Conservation (phyloP, 495 filamentous ascomycete genomes). For the Aspergillus ostianus region DNA sequence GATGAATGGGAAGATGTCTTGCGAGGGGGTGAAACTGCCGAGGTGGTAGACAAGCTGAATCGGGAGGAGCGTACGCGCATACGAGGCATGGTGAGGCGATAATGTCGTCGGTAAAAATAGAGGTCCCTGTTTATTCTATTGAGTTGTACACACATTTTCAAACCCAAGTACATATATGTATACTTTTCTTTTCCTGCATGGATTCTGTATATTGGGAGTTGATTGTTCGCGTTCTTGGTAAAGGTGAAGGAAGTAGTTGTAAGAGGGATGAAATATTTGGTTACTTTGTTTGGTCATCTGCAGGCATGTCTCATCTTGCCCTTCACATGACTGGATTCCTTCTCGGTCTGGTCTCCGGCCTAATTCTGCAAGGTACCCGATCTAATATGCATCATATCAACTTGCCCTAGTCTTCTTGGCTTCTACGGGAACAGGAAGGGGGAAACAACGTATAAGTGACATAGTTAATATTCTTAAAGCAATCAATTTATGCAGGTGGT, state of each 20-base stretch:
- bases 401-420: no score
- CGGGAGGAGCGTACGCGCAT: conserved; percentile 61
- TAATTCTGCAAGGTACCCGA: no score
- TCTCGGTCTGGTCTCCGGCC: no score
- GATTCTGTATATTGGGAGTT: no score
- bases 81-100: conserved; percentile 54
- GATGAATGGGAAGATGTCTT: conserved; percentile 89
- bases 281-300: no score
- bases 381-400: no score
- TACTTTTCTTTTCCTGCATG: no score
- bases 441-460: conserved; percentile 1
- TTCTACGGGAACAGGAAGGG: neutral
- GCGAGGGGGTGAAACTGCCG: conserved; percentile 38
- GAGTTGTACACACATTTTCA: neutral
- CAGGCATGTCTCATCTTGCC: no score
- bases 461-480: conserved; percentile 5
- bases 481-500: conserved; percentile 16
- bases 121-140: neutral
- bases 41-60: conserved; percentile 51
- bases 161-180: neutral
- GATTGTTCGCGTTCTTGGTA: no score
- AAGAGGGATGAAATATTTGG: no score
- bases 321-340: no score
- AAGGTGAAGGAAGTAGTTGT: no score
- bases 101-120: neutral